Conservation (phyloP, 208 protist genomes). For the Leishmania guyanensis region DNA sequence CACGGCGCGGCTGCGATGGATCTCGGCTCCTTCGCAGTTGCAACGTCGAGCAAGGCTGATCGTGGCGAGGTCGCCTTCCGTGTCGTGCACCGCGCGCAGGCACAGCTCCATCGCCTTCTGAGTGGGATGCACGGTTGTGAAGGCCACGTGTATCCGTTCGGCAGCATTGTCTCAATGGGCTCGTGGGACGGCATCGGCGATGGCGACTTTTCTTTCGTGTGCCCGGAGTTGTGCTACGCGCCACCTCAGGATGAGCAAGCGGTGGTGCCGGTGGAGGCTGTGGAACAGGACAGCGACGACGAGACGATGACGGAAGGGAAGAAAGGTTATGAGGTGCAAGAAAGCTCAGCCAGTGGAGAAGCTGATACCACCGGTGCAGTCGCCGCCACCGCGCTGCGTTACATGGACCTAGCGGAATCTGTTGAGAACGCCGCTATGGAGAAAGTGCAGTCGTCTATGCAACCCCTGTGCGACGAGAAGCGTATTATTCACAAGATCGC, state of each 20-base stretch:
- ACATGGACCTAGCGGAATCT: not conserved
- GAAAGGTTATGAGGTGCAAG: not conserved
- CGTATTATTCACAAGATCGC: constrained; percentile 25
- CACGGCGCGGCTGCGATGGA: not conserved
- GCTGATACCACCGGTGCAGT: not conserved
- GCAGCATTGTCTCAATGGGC: constrained; percentile 73
- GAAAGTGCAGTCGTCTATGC: too few relatives aligned
- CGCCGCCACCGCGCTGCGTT: not conserved
- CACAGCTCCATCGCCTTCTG: constrained; percentile 47
- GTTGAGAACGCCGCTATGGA: not conserved
- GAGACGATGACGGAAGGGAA: not conserved
- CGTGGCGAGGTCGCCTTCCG: constrained; percentile 47
- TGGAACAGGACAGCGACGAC: constrained; percentile 9
- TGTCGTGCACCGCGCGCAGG: constrained; percentile 43
- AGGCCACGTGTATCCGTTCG: constrained; percentile 64
- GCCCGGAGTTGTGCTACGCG: constrained; percentile 9
- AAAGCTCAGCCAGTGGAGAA: not conserved
- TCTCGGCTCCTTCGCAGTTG: constrained; percentile 42
- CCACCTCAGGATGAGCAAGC: not conserved
- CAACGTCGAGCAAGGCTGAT: constrained; percentile 40
- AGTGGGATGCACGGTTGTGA: not conserved
- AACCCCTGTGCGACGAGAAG: constrained; percentile 24
- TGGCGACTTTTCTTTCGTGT: constrained; percentile 70
- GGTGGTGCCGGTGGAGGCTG: not conserved
- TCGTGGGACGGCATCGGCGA: constrained; percentile 81